Base-by-base conservation (phyloP, 2,329 filamentous ascomycete species). In the Calonectria fujianensis region DNA sequence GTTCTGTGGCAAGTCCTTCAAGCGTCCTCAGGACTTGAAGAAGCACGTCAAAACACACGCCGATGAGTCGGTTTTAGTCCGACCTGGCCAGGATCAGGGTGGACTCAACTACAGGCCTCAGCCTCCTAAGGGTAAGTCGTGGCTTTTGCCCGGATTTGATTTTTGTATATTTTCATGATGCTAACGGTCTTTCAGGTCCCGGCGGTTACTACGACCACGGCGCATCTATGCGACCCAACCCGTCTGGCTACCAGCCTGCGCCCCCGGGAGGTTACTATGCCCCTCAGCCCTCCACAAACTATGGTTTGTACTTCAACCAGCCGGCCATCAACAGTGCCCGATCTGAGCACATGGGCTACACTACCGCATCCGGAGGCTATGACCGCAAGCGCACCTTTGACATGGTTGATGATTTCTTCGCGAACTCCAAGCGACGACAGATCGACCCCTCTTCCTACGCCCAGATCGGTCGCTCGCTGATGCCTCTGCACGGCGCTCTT, bases 21-120 rank as follows among this genome's bases (percentile, higher is more conserved):
- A 99, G 92, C 94, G 97, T 41, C 97, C 97, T 3, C 97, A 99
- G 88, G 97, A 99, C 88, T 86, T 99, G 82, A 98, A 99, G 92
- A 99, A 99, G 89, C 97, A 99, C 85, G 96, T 98, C 86, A 99
- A 98, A 93, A 98, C 96, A 6, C 96, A 98, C 84, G 96, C 96
- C 81, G 96, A 98, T 83, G 96, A 98, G 86, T 97, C 96, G 52
- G 95, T 98, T 51, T 88, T 93, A 52, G 87, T 90, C 32, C 87
- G 90, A 59, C 86, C 88, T 18, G 86, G 86, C 35, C 88, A 88
- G 79, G 90, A 92, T 72, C 88, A 89, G 75, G 86, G 85, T n/a
- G 87, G 87, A 75, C 84, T 91, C 82, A 88, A 86, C 77, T 93
- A 93, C 83, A 88, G 91, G 77, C 82, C 87, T 52, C 89, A 89